These are phyloP conservation scores for Carex arenaria DNA, from an alignment of 202 grass and related monocot species.

Conservation along the genomic window DNA sequence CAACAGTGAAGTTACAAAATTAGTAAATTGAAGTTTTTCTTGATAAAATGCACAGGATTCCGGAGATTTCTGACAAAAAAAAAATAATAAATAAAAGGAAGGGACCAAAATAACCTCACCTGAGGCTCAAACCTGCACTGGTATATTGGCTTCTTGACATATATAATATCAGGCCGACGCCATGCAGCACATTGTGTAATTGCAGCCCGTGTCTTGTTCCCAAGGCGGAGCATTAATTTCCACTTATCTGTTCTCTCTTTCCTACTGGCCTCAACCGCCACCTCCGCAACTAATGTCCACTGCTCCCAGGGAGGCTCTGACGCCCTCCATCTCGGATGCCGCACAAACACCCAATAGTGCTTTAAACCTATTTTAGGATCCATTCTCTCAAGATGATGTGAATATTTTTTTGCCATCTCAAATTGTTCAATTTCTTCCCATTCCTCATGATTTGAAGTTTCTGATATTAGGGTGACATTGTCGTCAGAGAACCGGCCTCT, in stretches of 20 bases:
- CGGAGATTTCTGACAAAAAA: neutral
- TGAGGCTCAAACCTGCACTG: conserved; percentile 85
- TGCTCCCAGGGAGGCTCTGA: conserved; percentile 66
- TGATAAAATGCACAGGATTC: neutral
- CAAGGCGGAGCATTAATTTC: conserved; percentile 77
- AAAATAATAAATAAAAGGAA: neutral
- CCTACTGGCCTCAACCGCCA: conserved; percentile 49
- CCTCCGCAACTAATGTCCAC: conserved; percentile 86
- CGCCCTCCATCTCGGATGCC: conserved; percentile 80
- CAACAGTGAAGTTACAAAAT: neutral
- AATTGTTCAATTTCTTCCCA: conserved; percentile 78
- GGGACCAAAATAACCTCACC: conserved; percentile 20
- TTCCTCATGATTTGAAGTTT: conserved; percentile 71
- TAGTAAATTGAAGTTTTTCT: neutral
- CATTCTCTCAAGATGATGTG: conserved; percentile 54
- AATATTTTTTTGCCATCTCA: conserved; percentile 70
- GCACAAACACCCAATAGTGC: conserved; percentile 86
- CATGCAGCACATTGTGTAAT: conserved; percentile 84
- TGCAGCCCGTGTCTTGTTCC: conserved; percentile 47
- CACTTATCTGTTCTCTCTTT: conserved; percentile 73
- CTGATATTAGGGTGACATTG: conserved; percentile 66
- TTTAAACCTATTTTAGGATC: conserved; percentile 34
- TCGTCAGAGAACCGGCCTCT: conserved; percentile 89
- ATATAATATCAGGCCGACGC: conserved; percentile 83
- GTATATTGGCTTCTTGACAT: conserved; percentile 71